Evolutionary conservation across 2,329 filamentous ascomycete genomes (phyloP).

Genomic region (Amphichorda felina): DNA sequence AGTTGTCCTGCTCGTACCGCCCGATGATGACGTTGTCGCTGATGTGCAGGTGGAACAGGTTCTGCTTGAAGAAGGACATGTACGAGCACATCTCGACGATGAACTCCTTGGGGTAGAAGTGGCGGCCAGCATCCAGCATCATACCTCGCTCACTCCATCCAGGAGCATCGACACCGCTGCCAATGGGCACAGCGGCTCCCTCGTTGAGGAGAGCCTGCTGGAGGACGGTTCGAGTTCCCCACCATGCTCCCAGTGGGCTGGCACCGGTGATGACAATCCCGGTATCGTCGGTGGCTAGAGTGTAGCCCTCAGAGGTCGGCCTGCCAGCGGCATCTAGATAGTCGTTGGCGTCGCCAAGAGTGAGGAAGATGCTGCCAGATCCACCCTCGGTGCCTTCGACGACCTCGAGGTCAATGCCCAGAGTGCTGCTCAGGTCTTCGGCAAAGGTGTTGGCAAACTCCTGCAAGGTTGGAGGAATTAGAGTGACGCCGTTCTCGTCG

Average conservation of each 20-base stretch:
- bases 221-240: conserved; percentile 42
- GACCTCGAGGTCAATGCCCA: conserved; percentile 17
- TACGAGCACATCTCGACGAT: conserved; percentile 46
- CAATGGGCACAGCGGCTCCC: conserved; percentile 25
- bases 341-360: conserved; percentile 23
- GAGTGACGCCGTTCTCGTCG: conserved; percentile 32
- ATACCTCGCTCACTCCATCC: conserved; percentile 37
- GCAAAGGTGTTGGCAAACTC: conserved; percentile 35
- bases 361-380: conserved; percentile 28
- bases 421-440: conserved; percentile 14
- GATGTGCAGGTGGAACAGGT: conserved; percentile 44
- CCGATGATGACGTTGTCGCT: conserved; percentile 43
- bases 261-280: conserved; percentile 36
- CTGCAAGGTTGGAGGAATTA: conserved; percentile 36
- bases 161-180: conserved; percentile 32
- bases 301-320: conserved; percentile 35
- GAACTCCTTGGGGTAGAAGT: conserved; percentile 43
- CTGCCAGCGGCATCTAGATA: conserved; percentile 33
- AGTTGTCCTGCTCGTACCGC: conserved; percentile 33
- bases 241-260: conserved; percentile 43
- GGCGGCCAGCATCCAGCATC: conserved; percentile 40
- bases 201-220: conserved; percentile 33
- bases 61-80: conserved; percentile 50
- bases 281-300: conserved; percentile 23
- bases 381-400: conserved; percentile 7